Evolutionary conservation across 2,329 filamentous ascomycete genomes (phyloP).

Genomic region (Epicoccum nigrum): DNA sequence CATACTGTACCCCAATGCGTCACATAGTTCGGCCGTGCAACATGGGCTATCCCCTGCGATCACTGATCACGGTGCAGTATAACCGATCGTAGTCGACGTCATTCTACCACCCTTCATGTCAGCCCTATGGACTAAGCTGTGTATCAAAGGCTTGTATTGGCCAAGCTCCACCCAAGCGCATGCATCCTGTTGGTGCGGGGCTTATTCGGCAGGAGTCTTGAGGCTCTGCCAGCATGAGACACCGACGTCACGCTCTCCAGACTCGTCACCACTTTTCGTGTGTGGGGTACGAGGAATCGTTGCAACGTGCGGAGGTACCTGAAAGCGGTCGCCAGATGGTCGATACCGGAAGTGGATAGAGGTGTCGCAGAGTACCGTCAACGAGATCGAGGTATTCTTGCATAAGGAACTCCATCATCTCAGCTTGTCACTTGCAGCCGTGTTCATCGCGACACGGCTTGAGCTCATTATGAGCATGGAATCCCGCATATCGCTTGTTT

Average conservation of each 20-base stretch:
- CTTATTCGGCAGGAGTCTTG: conserved; percentile 4
- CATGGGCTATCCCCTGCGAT: neutral
- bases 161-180: conserved; percentile 8
- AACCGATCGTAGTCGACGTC: conserved; percentile 4
- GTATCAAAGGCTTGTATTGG: conserved; percentile 9
- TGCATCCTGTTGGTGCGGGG: conserved; percentile 11
- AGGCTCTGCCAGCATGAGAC: conserved; percentile 6
- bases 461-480: neutral
- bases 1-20: conserved; percentile 12
- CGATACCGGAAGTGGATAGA: too few relatives aligned
- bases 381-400: neutral
- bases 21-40: conserved; percentile 10
- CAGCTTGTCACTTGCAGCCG: neutral
- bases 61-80: neutral
- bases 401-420: neutral
- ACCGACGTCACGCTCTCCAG: conserved; percentile 11
- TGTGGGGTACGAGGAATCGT: conserved; percentile 1
- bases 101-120: neutral
- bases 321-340: neutral
- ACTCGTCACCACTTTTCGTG: conserved; percentile 3
- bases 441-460: neutral
- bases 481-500: neutral
- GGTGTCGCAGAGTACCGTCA: neutral
- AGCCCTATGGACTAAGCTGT: conserved; percentile 9
- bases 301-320: neutral